Evolutionary conservation across 192 early-diverging fungal species (phyloP).

Genomic region (Funneliformis mosseae): DNA sequence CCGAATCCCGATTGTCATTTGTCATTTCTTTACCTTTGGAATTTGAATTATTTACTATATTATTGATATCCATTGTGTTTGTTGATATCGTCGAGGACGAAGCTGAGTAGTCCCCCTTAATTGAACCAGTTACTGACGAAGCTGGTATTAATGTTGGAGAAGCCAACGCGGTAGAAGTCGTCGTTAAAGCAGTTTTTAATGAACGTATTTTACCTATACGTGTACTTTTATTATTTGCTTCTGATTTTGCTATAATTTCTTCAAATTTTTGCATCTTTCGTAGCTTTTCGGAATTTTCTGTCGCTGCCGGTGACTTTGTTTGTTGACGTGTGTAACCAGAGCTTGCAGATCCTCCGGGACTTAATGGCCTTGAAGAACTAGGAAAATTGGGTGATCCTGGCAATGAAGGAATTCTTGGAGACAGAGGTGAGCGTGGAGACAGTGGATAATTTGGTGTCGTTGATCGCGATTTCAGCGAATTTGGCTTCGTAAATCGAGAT

Average conservation of each 20-base stretch:
- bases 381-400: conserved; percentile 1
- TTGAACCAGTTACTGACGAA: not conserved
- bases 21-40: not conserved
- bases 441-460: not conserved
- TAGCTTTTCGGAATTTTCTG: not conserved
- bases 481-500: not conserved
- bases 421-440: not conserved
- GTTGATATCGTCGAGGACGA: not conserved
- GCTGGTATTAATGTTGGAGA: not conserved
- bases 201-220: not conserved
- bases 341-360: not conserved
- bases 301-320: not conserved
- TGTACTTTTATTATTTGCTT: not conserved
- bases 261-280: conserved; percentile 11
- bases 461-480: not conserved
- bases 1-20: not conserved
- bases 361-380: not conserved
- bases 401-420: not conserved
- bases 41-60: not conserved
- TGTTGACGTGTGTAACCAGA: not conserved
- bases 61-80: too few relatives aligned
- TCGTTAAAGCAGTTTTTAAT: not conserved
- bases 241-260: not conserved
- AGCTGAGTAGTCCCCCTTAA: not conserved
- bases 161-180: not conserved